Evolutionary conservation across 2,329 filamentous ascomycete genomes (phyloP).

Genomic region (Penicillium sp.): DNA sequence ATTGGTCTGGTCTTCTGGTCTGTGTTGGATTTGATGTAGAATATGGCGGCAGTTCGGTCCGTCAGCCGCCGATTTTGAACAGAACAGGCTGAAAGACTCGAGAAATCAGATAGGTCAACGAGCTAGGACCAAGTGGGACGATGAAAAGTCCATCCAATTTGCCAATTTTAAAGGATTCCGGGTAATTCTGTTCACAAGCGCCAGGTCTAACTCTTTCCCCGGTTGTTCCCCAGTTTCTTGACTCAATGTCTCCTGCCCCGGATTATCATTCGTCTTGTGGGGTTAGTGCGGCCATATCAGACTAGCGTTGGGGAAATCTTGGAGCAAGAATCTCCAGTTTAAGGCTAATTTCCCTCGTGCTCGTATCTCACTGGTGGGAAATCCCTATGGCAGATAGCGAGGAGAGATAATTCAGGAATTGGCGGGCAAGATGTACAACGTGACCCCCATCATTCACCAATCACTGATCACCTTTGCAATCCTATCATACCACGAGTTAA

Average conservation of each 20-base stretch:
- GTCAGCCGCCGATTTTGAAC: background rate
- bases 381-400: background rate
- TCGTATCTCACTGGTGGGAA: constrained; percentile 17
- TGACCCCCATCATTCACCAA: constrained; percentile 11
- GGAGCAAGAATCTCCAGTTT: background rate
- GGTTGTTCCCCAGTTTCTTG: constrained; percentile 4
- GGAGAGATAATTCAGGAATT: background rate
- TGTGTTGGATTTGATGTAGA: background rate
- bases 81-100: background rate
- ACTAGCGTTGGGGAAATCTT: background rate
- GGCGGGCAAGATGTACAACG: background rate
- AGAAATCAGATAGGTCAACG: background rate
- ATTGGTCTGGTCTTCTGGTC: background rate
- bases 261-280: background rate
- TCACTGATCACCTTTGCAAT: background rate
- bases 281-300: background rate
- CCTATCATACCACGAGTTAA: background rate
- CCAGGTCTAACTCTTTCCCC: background rate
- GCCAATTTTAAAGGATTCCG: background rate
- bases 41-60: constrained; percentile 2
- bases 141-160: background rate
- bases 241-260: constrained; percentile 3
- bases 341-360: background rate
- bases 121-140: background rate
- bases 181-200: background rate